Conservation (phyloP, 2,329 filamentous ascomycete species). For the Pseudogymnoascus sp. region DNA sequence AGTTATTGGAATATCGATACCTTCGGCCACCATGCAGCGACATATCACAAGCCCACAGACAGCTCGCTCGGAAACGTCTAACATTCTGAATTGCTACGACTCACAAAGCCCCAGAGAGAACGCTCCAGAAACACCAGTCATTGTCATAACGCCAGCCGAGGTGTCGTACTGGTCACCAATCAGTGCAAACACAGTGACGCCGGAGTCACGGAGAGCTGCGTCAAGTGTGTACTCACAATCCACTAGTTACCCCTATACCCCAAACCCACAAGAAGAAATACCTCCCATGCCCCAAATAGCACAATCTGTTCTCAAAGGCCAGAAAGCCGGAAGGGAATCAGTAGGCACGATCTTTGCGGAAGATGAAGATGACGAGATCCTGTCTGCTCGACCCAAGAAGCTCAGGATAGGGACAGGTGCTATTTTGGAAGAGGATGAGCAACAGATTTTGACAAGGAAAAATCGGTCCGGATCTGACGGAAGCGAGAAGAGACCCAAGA, state of each 20-base stretch:
- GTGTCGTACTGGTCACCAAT: constrained; percentile 26
- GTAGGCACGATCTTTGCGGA: constrained; percentile 25
- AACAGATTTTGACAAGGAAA: constrained; percentile 30
- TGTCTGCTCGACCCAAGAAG: constrained; percentile 7
- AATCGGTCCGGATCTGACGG: not conserved
- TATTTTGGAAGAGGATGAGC: constrained; percentile 63
- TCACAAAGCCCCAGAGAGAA: constrained; percentile 18
- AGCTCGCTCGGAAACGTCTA: constrained; percentile 23
- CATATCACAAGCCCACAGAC: constrained; percentile 47
- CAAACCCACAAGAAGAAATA: constrained; percentile 30
- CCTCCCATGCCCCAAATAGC: constrained; percentile 57
- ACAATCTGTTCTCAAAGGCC: constrained; percentile 27
- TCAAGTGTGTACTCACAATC: constrained; percentile 49
- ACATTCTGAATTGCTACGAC: constrained; percentile 21
- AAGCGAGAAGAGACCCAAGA: not conserved
- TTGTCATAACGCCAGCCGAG: constrained; percentile 45
- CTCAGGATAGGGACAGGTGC: constrained; percentile 44
- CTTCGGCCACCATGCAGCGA: constrained; percentile 42
- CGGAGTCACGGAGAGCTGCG: constrained; percentile 15
- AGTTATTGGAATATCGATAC: constrained; percentile 62
- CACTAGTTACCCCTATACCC: constrained; percentile 31
- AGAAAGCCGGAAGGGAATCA: constrained; percentile 23
- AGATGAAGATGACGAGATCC: constrained; percentile 16
- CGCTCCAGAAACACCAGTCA: constrained; percentile 38
- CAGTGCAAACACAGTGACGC: constrained; percentile 15